phyloP scores from a whole-genome alignment of 192 early-diverging fungal species.

The Tieghemiomyces parasiticus region DNA sequence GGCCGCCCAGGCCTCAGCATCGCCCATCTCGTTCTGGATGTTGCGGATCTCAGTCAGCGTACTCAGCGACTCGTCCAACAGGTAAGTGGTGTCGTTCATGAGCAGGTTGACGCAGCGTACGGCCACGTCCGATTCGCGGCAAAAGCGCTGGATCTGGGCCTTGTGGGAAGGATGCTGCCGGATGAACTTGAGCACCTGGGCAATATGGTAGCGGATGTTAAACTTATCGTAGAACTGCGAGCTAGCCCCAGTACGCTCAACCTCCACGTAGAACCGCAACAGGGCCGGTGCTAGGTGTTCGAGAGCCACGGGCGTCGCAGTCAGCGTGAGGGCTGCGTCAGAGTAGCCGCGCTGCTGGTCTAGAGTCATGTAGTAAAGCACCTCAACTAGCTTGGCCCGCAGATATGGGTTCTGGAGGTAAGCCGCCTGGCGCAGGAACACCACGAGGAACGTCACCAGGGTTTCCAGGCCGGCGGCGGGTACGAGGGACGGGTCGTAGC shows the following conservation, averaged over 20 bases:
- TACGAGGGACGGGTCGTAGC: conserved; percentile 29
- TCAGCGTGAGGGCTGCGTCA: conserved; percentile 45
- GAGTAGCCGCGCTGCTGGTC: conserved; percentile 21
- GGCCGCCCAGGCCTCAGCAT: conserved; percentile 30
- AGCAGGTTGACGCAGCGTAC: conserved; percentile 77
- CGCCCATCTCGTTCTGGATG: conserved; percentile 64
- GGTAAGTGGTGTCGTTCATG: conserved; percentile 92
- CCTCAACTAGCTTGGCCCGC: conserved; percentile 87
- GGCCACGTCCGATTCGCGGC: conserved; percentile 33
- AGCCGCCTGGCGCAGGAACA: conserved; percentile 56
- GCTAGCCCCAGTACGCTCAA: conserved; percentile 83
- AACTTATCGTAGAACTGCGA: conserved; percentile 99
- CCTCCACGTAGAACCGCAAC: conserved; percentile 90
- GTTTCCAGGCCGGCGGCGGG: neutral
- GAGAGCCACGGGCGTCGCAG: conserved; percentile 59
- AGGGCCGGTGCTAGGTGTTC: conserved; percentile 64
- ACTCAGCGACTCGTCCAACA: conserved; percentile 82
- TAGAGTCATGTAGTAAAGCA: conserved; percentile 31
- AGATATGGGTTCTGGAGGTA: conserved; percentile 92
- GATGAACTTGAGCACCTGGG: conserved; percentile 71
- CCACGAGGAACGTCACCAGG: conserved; percentile 46
- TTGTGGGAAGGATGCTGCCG: conserved; percentile 64
- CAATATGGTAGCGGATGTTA: conserved; percentile 93
- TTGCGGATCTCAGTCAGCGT: conserved; percentile 74
- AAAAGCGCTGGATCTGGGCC: conserved; percentile 7